These are phyloP conservation scores for Alternaria metachromatica DNA, from an alignment of 2,329 filamentous ascomycete species.

Conservation along the genomic window DNA sequence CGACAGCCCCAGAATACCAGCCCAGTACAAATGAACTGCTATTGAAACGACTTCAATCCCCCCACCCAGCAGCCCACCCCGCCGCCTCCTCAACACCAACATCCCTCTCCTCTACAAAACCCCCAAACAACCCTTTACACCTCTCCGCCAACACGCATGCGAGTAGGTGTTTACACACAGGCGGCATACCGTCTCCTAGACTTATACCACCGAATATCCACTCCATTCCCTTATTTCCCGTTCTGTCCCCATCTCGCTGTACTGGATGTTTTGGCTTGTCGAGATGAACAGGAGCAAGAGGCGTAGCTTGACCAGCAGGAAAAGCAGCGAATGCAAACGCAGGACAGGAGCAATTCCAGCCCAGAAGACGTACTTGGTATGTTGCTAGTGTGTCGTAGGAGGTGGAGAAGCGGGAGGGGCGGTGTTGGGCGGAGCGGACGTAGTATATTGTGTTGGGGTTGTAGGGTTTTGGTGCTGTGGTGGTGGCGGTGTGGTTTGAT, in stretches of 20 bases:
- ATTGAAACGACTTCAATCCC: slow-evolving; percentile 23
- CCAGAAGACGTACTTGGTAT: slow-evolving; percentile 75
- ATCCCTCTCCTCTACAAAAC: slow-evolving; percentile 61
- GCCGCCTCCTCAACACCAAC: slow-evolving; percentile 73
- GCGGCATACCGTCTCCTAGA: slow-evolving; percentile 54
- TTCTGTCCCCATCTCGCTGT: background rate
- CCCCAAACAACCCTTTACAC: slow-evolving; percentile 65
- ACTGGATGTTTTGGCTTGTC: no score
- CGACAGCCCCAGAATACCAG: background rate
- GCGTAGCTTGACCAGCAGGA: slow-evolving; percentile 36
- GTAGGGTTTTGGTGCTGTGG: background rate
- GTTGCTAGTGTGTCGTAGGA: slow-evolving; percentile 34
- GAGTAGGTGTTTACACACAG: slow-evolving; percentile 86
- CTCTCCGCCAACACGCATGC: slow-evolving; percentile 78
- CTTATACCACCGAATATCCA: slow-evolving; percentile 54
- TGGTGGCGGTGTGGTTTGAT: background rate
- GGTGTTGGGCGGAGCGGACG: slow-evolving; percentile 65
- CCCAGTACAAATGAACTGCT: background rate
- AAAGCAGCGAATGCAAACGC: slow-evolving; percentile 80
- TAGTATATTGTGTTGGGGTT: slow-evolving; percentile 56
- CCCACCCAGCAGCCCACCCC: slow-evolving; percentile 64
- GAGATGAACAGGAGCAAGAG: no score
- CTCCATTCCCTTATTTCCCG: background rate
- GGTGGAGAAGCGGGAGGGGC: slow-evolving; percentile 45
- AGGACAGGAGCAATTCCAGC: slow-evolving; percentile 92